Percentiles rank a stretch among this genome's conserved stretches.
Evolutionary conservation across 2,329 filamentous ascomycete species (phyloP).

Genomic region (Massarina eburnea): DNA sequence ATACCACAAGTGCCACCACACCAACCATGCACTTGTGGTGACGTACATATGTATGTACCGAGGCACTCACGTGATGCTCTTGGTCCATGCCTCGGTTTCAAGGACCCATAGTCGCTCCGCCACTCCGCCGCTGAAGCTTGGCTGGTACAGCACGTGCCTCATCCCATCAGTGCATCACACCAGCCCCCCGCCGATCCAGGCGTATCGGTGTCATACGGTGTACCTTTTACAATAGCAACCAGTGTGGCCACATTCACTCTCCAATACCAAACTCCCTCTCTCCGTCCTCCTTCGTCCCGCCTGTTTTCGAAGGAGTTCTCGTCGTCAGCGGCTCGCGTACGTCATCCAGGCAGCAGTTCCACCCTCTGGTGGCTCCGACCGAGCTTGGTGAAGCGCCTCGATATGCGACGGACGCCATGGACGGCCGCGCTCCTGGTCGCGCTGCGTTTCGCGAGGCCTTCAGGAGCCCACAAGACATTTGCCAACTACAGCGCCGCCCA

Average conservation of each 20-base stretch:
- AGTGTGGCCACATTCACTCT: neutral
- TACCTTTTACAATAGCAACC: neutral
- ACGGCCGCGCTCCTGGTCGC: conserved; percentile 32
- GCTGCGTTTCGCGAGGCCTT: conserved; percentile 23
- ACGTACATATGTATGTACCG: too few relatives aligned
- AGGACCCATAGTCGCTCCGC: neutral
- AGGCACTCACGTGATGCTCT: too few relatives aligned
- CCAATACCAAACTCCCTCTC: too few relatives aligned
- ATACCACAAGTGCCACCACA: too few relatives aligned
- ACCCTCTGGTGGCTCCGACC: too few relatives aligned
- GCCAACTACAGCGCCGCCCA: conserved; percentile 57
- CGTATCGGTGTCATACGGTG: neutral
- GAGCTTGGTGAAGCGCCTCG: conserved; percentile 24
- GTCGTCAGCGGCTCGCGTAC: neutral
- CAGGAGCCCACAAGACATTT: conserved; percentile 33
- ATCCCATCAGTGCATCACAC: neutral
- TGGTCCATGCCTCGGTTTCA: too few relatives aligned
- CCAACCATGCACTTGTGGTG: too few relatives aligned
- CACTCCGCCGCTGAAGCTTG: neutral
- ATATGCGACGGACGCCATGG: conserved; percentile 40
- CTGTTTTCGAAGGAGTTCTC: too few relatives aligned
- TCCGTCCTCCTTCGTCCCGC: neutral
- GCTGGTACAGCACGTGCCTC: neutral
- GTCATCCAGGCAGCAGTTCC: conserved; percentile 10
- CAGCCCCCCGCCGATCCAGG: neutral